phyloP scores from a whole-genome alignment of 2,329 filamentous ascomycete genomes.

The Aspergillus sclerotialis region DNA sequence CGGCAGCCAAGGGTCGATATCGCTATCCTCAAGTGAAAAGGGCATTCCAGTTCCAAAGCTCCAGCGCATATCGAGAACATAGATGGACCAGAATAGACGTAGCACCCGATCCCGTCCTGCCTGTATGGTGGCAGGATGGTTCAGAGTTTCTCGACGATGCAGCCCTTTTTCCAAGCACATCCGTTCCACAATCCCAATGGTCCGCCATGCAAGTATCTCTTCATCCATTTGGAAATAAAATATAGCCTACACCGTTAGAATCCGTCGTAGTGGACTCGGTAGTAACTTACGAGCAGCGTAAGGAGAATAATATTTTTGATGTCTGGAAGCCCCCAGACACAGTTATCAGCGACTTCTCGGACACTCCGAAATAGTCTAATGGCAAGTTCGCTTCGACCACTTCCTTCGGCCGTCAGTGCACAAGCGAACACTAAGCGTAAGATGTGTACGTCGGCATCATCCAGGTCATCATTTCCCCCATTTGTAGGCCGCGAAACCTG shows the following conservation, averaged over 20 bases:
- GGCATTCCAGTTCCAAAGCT: conserved; percentile 82
- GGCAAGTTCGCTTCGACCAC: conserved; percentile 69
- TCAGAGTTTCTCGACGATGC: conserved; percentile 68
- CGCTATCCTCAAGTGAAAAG: conserved; percentile 73
- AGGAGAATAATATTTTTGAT: conserved; percentile 55
- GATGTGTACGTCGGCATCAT: conserved; percentile 57
- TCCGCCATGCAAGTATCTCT: conserved; percentile 76
- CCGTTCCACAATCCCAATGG: conserved; percentile 77
- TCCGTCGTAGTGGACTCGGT: neutral
- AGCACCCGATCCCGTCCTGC: conserved; percentile 61
- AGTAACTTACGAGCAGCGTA: conserved; percentile 35
- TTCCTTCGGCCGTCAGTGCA: conserved; percentile 67
- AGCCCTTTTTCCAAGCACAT: conserved; percentile 74
- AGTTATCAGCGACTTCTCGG: conserved; percentile 60
- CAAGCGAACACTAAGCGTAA: conserved; percentile 78
- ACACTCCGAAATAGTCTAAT: conserved; percentile 70
- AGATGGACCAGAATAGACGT: conserved; percentile 78
- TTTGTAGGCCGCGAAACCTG: conserved; percentile 2
- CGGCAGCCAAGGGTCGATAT: conserved; percentile 72
- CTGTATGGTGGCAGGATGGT: conserved; percentile 58
- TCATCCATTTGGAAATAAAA: conserved; percentile 83
- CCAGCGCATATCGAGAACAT: conserved; percentile 81
- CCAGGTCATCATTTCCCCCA: conserved; percentile 38
- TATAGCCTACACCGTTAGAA: conserved; percentile 44
- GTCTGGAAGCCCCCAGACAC: conserved; percentile 50